phyloP scores from a whole-genome alignment of 208 protist species.

The Acanthamoeba rhysodes region DNA sequence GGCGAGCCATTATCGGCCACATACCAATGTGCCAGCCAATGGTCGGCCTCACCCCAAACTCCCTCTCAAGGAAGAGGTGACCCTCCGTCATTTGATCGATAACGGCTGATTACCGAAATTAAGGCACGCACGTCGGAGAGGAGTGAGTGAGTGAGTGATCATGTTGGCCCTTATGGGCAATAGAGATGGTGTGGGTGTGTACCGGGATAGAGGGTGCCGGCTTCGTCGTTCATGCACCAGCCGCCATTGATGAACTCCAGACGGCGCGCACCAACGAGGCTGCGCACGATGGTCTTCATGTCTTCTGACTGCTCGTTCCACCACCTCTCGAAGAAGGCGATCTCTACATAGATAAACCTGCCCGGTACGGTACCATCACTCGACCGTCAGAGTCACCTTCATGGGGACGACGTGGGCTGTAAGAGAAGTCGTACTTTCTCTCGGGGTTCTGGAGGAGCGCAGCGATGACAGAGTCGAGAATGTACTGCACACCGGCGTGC shows the following conservation, averaged over 20 bases:
- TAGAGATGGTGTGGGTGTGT: neutral
- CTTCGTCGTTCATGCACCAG: slow-evolving; percentile 88
- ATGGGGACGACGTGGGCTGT: too few species aligned
- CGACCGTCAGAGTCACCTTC: too few species aligned
- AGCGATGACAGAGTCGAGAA: slow-evolving; percentile 80
- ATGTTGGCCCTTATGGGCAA: neutral
- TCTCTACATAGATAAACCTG: slow-evolving; percentile 78
- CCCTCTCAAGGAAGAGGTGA: slow-evolving; percentile 79
- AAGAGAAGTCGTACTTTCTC: slow-evolving; percentile 26
- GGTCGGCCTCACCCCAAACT: slow-evolving; percentile 68
- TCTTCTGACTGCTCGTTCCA: slow-evolving; percentile 66
- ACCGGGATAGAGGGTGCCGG: slow-evolving; percentile 79
- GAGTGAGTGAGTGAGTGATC: neutral
- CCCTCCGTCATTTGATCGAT: slow-evolving; percentile 87
- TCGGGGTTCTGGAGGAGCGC: slow-evolving; percentile 49
- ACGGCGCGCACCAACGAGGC: slow-evolving; percentile 23
- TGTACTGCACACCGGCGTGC: slow-evolving; percentile 83
- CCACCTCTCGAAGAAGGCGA: slow-evolving; percentile 76
- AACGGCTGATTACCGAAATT: slow-evolving; percentile 55
- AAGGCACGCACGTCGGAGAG: neutral
- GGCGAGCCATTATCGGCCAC: neutral
- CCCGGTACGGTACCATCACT: neutral
- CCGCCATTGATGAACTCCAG: slow-evolving; percentile 83
- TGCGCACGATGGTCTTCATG: slow-evolving; percentile 28
- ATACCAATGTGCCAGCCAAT: slow-evolving; percentile 82